These are phyloP conservation scores for Miamiensis avidus DNA, from an alignment of 169 alveolate genomes.

Conservation along the genomic window DNA sequence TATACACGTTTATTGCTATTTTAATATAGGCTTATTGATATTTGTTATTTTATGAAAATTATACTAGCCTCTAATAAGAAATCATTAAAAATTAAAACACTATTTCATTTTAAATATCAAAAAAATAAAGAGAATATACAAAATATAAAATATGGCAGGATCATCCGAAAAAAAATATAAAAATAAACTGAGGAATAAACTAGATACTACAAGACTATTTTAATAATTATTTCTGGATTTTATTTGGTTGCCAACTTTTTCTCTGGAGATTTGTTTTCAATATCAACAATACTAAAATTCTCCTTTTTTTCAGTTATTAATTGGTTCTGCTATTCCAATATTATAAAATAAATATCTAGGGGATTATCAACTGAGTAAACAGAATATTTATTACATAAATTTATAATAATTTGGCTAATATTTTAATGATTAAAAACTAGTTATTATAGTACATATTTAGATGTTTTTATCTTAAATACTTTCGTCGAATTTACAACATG, in stretches of 20 bases:
- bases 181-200: background rate
- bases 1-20: too few species aligned
- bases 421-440: background rate
- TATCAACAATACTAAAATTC: too few species aligned
- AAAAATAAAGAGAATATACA: too few species aligned
- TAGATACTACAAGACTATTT: background rate
- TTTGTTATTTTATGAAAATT: too few species aligned
- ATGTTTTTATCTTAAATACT: background rate
- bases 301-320: background rate
- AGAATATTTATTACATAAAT: too few species aligned
- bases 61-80: too few species aligned
- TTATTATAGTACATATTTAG: background rate
- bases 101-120: too few species aligned
- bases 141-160: background rate
- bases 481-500: background rate
- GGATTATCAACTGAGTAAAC: background rate
- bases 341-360: too few species aligned
- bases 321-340: background rate
- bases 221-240: background rate
- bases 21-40: too few species aligned
- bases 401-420: too few species aligned
- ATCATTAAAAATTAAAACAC: too few species aligned
- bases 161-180: background rate
- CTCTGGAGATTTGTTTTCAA: background rate
- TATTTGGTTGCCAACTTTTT: background rate